phyloP scores from a whole-genome alignment of 108 stramenopile genomes.

The Licmophora abbreviata region DNA sequence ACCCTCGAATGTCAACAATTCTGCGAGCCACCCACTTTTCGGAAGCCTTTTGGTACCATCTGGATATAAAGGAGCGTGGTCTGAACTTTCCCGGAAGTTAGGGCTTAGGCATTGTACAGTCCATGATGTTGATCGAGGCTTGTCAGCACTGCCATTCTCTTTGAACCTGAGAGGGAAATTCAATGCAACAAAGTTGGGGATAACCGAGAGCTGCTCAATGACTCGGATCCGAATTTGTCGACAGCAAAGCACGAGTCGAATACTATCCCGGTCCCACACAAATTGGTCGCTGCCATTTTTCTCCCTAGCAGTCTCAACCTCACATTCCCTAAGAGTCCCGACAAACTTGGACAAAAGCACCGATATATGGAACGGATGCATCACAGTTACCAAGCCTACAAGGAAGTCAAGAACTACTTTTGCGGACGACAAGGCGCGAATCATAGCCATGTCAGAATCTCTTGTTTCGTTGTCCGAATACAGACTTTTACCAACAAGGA shows the following conservation, averaged over 20 bases:
- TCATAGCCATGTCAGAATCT: conserved; percentile 29
- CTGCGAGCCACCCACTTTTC: conserved; percentile 64
- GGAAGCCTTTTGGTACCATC: conserved; percentile 34
- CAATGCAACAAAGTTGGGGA: conserved; percentile 59
- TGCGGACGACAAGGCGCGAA: conserved; percentile 19
- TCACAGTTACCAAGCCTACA: conserved; percentile 47
- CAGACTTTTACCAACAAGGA: conserved; percentile 49
- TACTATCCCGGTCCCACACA: conserved; percentile 24
- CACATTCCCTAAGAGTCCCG: conserved; percentile 45
- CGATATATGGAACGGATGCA: conserved; percentile 67
- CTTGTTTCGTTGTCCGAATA: conserved; percentile 24
- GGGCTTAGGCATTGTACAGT: conserved; percentile 11
- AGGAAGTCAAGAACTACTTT: conserved; percentile 58
- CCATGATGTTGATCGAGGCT: conserved; percentile 14
- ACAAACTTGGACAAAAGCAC: conserved; percentile 45
- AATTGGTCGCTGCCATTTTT: conserved; percentile 8
- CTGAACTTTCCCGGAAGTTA: conserved; percentile 2
- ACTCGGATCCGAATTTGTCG: conserved; percentile 61
- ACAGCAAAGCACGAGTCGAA: conserved; percentile 35
- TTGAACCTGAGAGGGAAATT: conserved; percentile 65
- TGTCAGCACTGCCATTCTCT: neutral
- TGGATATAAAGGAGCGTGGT: conserved; percentile 5
- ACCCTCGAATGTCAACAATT: conserved; percentile 56
- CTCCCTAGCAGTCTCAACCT: conserved; percentile 19
- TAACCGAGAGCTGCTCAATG: conserved; percentile 55